These are phyloP conservation scores for Adansonia digitata DNA, from an alignment of 345 rosid species.

Conservation along the genomic window DNA sequence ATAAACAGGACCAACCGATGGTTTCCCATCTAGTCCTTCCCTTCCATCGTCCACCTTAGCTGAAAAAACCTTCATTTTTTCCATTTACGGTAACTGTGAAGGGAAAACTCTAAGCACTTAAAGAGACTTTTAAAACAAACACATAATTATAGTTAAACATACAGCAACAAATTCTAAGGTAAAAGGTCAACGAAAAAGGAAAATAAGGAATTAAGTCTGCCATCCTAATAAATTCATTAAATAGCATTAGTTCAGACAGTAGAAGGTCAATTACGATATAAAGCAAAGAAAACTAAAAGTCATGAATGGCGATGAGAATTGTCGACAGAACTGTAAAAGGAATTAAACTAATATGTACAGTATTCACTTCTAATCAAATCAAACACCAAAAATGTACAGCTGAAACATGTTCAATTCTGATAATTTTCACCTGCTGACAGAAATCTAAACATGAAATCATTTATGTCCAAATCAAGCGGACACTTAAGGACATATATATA, in stretches of 20 bases:
- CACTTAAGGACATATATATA: not conserved
- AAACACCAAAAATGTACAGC: not conserved
- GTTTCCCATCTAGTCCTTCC: conserved; percentile 68
- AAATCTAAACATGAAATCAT: not conserved
- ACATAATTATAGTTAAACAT: not conserved
- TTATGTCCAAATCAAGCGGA: not conserved
- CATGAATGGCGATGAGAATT: not conserved
- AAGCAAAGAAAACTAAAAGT: not conserved
- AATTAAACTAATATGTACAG: not conserved
- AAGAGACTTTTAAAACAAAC: not conserved
- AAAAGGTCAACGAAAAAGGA: not conserved
- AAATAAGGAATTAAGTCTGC: not conserved
- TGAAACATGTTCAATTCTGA: not conserved
- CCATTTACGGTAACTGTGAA: conserved; percentile 12
- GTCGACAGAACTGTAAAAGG: not conserved
- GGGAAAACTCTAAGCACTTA: not conserved
- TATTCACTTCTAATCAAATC: not conserved
- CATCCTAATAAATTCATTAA: not conserved
- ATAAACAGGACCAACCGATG: conserved; percentile 78
- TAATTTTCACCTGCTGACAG: not conserved
- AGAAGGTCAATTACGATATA: not conserved
- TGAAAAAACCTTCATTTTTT: conserved; percentile 59
- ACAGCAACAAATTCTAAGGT: not conserved
- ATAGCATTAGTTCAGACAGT: not conserved
- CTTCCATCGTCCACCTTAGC: conserved; percentile 73